phyloP scores from a whole-genome alignment of 164 flowering plant species.

The Macadamia integrifolia region DNA sequence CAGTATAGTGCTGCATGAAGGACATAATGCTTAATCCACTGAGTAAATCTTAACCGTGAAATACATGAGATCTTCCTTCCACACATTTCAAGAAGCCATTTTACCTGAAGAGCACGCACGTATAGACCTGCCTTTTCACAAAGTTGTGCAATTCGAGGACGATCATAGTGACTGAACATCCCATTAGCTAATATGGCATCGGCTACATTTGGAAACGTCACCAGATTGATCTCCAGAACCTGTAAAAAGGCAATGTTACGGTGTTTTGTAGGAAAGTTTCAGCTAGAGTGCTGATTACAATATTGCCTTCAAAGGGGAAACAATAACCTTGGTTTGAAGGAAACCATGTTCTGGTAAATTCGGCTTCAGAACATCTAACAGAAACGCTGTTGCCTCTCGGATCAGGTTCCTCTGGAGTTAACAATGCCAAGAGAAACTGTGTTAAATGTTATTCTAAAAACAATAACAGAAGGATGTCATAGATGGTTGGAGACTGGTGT shows the following conservation, averaged over 20 bases:
- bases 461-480: not conserved
- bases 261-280: not conserved
- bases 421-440: slow-evolving; percentile 3
- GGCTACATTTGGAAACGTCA: slow-evolving; percentile 97
- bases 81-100: slow-evolving; percentile 1
- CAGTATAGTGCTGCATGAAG: slow-evolving; percentile 83
- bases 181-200: slow-evolving; percentile 99
- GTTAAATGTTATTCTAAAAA: not conserved
- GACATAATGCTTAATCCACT: not conserved
- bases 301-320: not conserved
- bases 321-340: slow-evolving; percentile 69
- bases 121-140: slow-evolving; percentile 98
- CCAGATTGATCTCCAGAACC: slow-evolving; percentile 97
- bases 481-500: not conserved
- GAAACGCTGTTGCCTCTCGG: slow-evolving; percentile 82
- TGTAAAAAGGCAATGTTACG: slow-evolving; percentile 17
- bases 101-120: slow-evolving; percentile 84
- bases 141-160: slow-evolving; percentile 96
- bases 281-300: not conserved
- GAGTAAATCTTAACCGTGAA: not conserved
- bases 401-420: slow-evolving; percentile 67
- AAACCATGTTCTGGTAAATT: slow-evolving; percentile 71
- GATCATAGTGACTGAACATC: slow-evolving; percentile 98
- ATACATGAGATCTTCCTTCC: not conserved
- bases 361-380: slow-evolving; percentile 76